Evolutionary conservation across 805 yeast species (phyloP), one percentile per base, ranked within the genome.

Genomic region (Candida vaughaniae): DNA sequence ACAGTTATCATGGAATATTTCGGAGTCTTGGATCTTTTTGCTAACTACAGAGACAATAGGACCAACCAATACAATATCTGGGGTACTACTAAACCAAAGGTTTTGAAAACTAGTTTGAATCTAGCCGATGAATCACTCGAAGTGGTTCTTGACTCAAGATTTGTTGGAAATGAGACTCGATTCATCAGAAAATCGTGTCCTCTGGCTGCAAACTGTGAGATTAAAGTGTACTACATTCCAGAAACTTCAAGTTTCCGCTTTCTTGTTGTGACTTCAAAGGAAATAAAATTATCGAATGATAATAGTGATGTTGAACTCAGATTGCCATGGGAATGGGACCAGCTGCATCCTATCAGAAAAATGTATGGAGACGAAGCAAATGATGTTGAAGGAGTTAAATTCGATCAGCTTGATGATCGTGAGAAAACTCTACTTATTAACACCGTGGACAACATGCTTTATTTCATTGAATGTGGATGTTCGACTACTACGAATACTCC

Each of bases 261-360:
- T 52, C 66, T 77, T 6, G 68, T 86, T 7, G 66, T 66, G 19
- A 76, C 96, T 0, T 58, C 71, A 1, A 71, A 66, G 32, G 75
- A 76, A 2, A 75, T 90, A 18, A 66, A 29, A 9, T 44, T 68
- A 16, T 48, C 48, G 23, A 37, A 52, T 2, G 55, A 50, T 2
- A 10, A 69, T 35, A 58, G 70, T 7, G 88, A 79, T n/a, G 76
- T 80, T 26, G 97, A 90, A 53, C 60, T 91, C 15, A 73, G 90
- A 0, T 58, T 88, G 7, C 77, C 80, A 2, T 91, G 98, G 98
- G 86, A 82, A 42, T 91, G 96, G 95, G 95, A 89, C 53, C 54
- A 60, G 3, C 45, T 64, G 12, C 96, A 89, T 55, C 95, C 97
- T 2, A 84, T 88, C 25, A 62, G 66, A 36, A 70, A 71, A 45